Conservation (phyloP, 1,284 basidiomycete genomes). For the Heterobasidion occidentale region DNA sequence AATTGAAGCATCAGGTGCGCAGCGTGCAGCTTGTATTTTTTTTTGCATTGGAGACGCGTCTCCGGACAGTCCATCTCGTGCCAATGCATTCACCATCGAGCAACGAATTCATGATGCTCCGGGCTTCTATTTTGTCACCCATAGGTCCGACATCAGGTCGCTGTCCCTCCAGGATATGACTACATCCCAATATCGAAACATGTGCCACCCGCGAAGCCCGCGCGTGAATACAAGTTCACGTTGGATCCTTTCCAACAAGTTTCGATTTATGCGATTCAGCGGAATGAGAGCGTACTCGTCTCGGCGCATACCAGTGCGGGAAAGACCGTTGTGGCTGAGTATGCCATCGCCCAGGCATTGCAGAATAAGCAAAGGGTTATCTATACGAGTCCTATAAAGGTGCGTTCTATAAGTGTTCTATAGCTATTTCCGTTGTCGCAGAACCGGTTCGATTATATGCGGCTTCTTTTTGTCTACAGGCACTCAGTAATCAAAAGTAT, state of each 20-base stretch:
- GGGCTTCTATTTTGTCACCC: neutral
- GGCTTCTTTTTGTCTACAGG: conserved; percentile 41
- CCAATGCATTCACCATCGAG: too few relatives aligned
- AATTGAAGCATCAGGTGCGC: conserved; percentile 71
- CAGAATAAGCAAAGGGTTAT: conserved; percentile 92
- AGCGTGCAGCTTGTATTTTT: neutral
- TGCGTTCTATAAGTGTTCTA: neutral
- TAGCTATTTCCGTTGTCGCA: too few relatives aligned
- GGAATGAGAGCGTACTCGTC: conserved; percentile 96
- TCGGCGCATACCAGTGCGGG: conserved; percentile 99
- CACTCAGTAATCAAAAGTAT: conserved; percentile 97
- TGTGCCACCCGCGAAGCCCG: conserved; percentile 87
- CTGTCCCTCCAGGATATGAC: conserved; percentile 87
- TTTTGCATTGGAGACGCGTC: too few relatives aligned
- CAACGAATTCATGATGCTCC: too few relatives aligned
- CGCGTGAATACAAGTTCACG: conserved; percentile 90
- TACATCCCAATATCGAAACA: conserved; percentile 92
- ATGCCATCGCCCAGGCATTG: conserved; percentile 96
- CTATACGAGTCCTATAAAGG: conserved; percentile 98
- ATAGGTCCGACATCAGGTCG: conserved; percentile 90
- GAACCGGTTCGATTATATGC: too few relatives aligned
- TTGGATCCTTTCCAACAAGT: conserved; percentile 98
- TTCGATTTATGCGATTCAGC: conserved; percentile 90
- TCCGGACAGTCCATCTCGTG: too few relatives aligned
- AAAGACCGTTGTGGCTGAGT: conserved; percentile 98